phyloP scores from a whole-genome alignment of 441 rosid species.

The Gossypium davidsonii region DNA sequence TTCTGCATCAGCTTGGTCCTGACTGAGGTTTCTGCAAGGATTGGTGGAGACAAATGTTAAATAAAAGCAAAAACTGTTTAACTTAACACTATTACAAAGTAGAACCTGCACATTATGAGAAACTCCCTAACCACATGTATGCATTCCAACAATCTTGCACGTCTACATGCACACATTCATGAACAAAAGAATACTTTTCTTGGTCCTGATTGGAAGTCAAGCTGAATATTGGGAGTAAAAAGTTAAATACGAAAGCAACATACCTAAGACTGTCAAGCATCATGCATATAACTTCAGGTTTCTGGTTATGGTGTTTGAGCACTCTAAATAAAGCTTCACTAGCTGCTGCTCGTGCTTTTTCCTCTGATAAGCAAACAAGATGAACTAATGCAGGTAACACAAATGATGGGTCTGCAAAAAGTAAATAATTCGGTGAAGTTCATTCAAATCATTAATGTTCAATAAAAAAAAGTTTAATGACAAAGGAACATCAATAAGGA shows the following conservation, averaged over 20 bases:
- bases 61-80: not conserved
- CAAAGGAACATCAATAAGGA: not conserved
- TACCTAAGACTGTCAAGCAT: constrained; percentile 84
- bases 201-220: not conserved
- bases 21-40: constrained; percentile 46
- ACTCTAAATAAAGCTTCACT: constrained; percentile 47
- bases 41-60: not conserved
- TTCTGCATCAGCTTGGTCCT: constrained; percentile 34
- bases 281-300: constrained; percentile 60
- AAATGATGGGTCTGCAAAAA: constrained; percentile 57
- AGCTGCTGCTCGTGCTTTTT: constrained; percentile 38
- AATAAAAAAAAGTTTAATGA: not conserved
- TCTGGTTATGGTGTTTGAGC: constrained; percentile 55
- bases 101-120: constrained; percentile 4
- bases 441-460: constrained; percentile 14
- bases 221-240: not conserved
- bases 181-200: not conserved
- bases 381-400: constrained; percentile 59
- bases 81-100: constrained; percentile 2
- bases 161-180: not conserved
- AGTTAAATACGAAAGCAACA: constrained; percentile 9
- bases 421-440: constrained; percentile 12
- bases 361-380: constrained; percentile 50
- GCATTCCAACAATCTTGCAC: constrained; percentile 8
- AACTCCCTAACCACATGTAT: not conserved